Base-by-base conservation (phyloP, 371 early-diverging fungal species). In the Chytridiales sp. region DNA sequence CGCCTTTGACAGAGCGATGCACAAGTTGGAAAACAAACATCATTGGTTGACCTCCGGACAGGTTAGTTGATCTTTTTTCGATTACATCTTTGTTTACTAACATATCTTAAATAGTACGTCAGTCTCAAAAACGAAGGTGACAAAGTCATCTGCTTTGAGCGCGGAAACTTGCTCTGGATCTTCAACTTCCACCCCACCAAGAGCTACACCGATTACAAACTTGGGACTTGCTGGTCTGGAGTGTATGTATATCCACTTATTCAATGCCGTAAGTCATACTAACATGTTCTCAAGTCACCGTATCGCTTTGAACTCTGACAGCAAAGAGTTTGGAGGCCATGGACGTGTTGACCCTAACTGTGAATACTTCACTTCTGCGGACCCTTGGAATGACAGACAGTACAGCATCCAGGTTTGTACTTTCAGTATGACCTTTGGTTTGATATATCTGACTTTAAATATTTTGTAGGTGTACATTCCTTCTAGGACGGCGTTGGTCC, bases 161-260 rank as follows among this genome's bases (percentile, higher is more conserved):
- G 95, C 40, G 95, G 86, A 43, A 59, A 81, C 38, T 82, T 93
- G 24, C 58, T 95, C 30, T 95, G 88, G 72, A 81, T 93, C 49
- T 94, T 97, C 85, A 97, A 97, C 72, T 94, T 95, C 82, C 91
- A 97, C 70, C 90, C 91, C 3, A 85, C 85, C 27, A 73, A 91
- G 56, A 87, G 88, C 34, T 95, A 81, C 68, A 66, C 86, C 3
- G 94, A 94, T 67, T 97, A 97, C 70, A 83, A 88, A 44, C 69
- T 97, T 17, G 95, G 93, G 32, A 84, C 84, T 2, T 71, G 77
- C 2, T 71, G 77, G 64, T 41, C 85, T 2, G 92, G 93, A 66
- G 41, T 41, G 69, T 72, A 51, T 58, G 67, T 26, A 48, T 51
- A 53, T 15, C 26, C 47, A 48, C 19, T 31, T 68, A 19, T 48